Evolutionary conservation across 1,284 basidiomycete genomes (phyloP), one percentile per base, ranked within the genome.

Genomic region (Abortiporus biennis): DNA sequence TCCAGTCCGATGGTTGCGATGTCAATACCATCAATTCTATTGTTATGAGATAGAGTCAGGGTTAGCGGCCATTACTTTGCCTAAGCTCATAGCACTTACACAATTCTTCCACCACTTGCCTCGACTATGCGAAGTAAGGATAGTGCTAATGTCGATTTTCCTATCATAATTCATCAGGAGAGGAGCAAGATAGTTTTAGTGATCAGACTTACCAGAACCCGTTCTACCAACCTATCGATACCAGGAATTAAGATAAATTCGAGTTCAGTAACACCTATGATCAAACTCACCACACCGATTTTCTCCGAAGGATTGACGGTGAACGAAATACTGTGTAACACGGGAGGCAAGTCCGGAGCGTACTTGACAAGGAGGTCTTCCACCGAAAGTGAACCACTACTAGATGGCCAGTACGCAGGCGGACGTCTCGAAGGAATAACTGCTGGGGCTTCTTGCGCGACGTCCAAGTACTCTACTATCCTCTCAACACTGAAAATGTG

Each of bases 1-100:
- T 87, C 80, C n/a, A 95, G 69, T 1, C 90, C 89, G 32, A 95
- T 80, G 2, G 70, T 76, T 4, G 80, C 75, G 45, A 94, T 85
- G 61, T 94, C 86, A 48, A 94, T 76, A 4, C 85, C 85, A 54
- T 92, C 89, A 30, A 93, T 66, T n/a, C 80, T 81, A n/a, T n/a
- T n/a, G 40, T 6, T 43, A 12, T 6, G 17, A 22, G 13, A 36
- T 30, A 16, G 43, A 23, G 44, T 40, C 11, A 54, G 32, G 36
- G 25, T 16, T 9, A n/a, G n/a, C n/a, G n/a, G n/a, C n/a, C n/a
- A n/a, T 23, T 23, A 17, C 4, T 20, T 32, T 8, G 19, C 27
- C 22, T 15, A 29, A 23, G 13, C 15, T 23, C 36, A 25, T 3
- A 38, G 1, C 4, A 53, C 75, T 46, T 54, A 80, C 78, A 81